phyloP scores from a whole-genome alignment of 2,329 filamentous ascomycete species.

The Passalora sequoiae region DNA sequence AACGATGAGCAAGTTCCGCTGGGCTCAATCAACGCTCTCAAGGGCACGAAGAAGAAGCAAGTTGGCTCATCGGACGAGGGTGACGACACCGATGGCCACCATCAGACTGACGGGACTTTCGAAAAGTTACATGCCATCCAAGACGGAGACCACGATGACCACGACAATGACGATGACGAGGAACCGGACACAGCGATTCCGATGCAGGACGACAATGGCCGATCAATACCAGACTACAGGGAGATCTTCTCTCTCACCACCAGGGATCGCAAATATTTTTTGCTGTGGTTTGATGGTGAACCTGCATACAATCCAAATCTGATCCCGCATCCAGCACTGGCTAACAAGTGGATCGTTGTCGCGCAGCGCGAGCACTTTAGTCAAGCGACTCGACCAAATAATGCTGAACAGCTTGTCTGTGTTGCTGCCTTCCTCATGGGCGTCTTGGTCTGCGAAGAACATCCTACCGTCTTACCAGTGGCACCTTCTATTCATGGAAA shows the following conservation, averaged over 20 bases:
- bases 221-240: slow-evolving; percentile 3
- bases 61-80: not conserved
- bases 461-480: slow-evolving; percentile 44
- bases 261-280: slow-evolving; percentile 45
- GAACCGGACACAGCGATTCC: no score
- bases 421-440: slow-evolving; percentile 45
- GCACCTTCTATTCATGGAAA: slow-evolving; percentile 42
- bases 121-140: not conserved
- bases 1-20: not conserved
- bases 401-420: slow-evolving; percentile 48
- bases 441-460: slow-evolving; percentile 40
- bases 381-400: not conserved
- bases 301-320: slow-evolving; percentile 53
- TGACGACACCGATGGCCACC: not conserved
- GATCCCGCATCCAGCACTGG: slow-evolving; percentile 49
- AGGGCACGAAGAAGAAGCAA: not conserved
- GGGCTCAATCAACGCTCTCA: not conserved
- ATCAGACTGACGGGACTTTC: not conserved
- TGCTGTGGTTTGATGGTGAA: slow-evolving; percentile 44
- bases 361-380: slow-evolving; percentile 25
- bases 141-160: no score
- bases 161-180: no score
- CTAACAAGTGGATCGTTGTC: slow-evolving; percentile 49
- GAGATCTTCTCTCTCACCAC: slow-evolving; percentile 48
- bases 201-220: no score